phyloP scores from a whole-genome alignment of 169 alveolate genomes.

The Amoebophrya sp. region DNA sequence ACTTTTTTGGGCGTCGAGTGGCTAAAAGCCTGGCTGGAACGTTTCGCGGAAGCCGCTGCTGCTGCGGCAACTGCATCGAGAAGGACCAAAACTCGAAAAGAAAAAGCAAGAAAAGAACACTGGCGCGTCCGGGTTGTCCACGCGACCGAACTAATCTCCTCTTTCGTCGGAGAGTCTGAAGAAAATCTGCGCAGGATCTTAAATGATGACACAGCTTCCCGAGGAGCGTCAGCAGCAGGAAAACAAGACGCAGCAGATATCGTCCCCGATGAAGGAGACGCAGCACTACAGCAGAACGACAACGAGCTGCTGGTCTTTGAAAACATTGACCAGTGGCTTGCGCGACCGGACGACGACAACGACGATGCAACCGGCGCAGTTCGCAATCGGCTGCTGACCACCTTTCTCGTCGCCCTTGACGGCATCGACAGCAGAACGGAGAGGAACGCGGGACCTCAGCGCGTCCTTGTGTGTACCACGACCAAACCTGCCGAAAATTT shows the following conservation, averaged over 20 bases:
- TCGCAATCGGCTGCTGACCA: not conserved
- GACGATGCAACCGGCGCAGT: not conserved
- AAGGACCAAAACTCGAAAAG: too few species aligned
- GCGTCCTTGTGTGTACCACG: not conserved
- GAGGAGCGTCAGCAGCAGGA: too few species aligned
- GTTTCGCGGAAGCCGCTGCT: too few species aligned
- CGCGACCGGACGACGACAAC: not conserved
- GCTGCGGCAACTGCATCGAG: too few species aligned
- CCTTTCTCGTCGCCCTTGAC: not conserved
- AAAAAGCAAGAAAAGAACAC: too few species aligned
- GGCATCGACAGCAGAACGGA: not conserved
- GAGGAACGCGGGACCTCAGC: too few species aligned
- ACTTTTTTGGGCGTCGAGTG: not conserved
- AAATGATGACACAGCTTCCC: too few species aligned
- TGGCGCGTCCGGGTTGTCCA: not conserved
- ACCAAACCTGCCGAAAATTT: not conserved
- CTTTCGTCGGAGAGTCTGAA: not conserved
- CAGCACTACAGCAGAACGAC: too few species aligned
- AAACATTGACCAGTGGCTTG: not conserved
- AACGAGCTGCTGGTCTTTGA: not conserved
- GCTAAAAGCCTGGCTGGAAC: not conserved
- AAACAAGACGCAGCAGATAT: too few species aligned
- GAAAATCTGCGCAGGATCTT: not conserved
- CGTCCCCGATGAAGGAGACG: too few species aligned
- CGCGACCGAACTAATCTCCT: not conserved